phyloP scores from a whole-genome alignment of 2,329 filamentous ascomycete genomes.

The Diaporthe sp. region DNA sequence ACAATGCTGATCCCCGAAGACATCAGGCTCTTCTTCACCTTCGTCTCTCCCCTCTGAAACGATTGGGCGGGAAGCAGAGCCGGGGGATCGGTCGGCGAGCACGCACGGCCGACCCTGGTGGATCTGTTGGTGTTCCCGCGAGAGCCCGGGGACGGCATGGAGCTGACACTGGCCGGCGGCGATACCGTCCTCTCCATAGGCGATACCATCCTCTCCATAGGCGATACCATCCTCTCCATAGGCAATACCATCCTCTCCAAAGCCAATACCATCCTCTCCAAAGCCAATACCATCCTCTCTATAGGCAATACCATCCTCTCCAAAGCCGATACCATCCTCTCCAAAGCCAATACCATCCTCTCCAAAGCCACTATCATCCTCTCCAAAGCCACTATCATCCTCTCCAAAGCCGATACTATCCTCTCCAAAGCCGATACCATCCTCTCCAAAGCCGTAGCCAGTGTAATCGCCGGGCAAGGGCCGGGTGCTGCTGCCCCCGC shows the following conservation, averaged over 20 bases:
- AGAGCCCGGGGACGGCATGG: background rate
- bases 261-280: background rate
- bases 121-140: slow-evolving; percentile 3
- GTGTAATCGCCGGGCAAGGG: background rate
- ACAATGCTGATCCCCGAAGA: slow-evolving; percentile 17
- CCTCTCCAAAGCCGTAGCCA: background rate
- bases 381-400: no score
- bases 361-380: no score
- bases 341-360: no score
- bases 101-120: slow-evolving; percentile 8
- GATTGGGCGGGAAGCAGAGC: background rate
- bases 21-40: background rate
- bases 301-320: background rate
- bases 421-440: fast-evolving
- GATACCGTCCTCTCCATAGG: background rate
- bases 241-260: no score
- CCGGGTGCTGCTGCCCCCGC: background rate
- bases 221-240: background rate
- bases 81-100: background rate
- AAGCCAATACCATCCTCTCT: background rate
- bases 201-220: background rate
- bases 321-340: fast-evolving
- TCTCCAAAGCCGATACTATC: no score
- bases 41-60: background rate
- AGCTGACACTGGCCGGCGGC: background rate